phyloP scores from a whole-genome alignment of 1,284 basidiomycete genomes.

The Marasmius tenuissimus region DNA sequence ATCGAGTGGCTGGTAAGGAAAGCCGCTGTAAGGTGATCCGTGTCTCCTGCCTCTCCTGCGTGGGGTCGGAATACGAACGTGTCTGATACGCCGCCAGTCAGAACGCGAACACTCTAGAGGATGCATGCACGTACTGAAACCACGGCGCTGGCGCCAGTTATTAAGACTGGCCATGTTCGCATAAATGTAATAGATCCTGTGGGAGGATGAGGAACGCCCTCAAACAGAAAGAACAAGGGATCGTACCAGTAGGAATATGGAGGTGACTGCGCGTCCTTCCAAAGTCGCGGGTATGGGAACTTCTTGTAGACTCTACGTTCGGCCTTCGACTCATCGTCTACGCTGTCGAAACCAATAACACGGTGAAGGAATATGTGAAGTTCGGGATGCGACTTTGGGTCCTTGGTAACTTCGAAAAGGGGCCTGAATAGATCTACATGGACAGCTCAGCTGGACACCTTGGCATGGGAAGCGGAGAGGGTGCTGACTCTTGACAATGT shows the following conservation, averaged over 20 bases:
- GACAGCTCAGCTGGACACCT: slow-evolving; percentile 4
- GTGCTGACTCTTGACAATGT: slow-evolving; percentile 83
- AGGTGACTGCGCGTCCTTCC: slow-evolving; percentile 89
- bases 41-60: slow-evolving; percentile 97
- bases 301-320: slow-evolving; percentile 93
- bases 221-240: not conserved
- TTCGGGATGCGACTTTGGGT: slow-evolving; percentile 90
- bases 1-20: slow-evolving; percentile 98
- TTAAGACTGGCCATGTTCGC: slow-evolving; percentile 96
- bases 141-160: slow-evolving; percentile 83
- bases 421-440: slow-evolving; percentile 86
- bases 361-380: slow-evolving; percentile 95
- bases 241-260: slow-evolving; percentile 92
- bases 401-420: slow-evolving; percentile 94
- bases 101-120: not conserved
- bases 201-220: not conserved
- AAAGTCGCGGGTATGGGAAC: slow-evolving; percentile 91
- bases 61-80: slow-evolving; percentile 98
- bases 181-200: slow-evolving; percentile 96
- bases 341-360: slow-evolving; percentile 95
- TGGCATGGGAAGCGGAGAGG: not conserved
- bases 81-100: slow-evolving; percentile 45
- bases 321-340: slow-evolving; percentile 96
- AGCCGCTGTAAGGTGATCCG: slow-evolving; percentile 94
- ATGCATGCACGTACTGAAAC: slow-evolving; percentile 75